Base-by-base conservation (phyloP, 352 stramenopile species). In the Phytophthora syringae region DNA sequence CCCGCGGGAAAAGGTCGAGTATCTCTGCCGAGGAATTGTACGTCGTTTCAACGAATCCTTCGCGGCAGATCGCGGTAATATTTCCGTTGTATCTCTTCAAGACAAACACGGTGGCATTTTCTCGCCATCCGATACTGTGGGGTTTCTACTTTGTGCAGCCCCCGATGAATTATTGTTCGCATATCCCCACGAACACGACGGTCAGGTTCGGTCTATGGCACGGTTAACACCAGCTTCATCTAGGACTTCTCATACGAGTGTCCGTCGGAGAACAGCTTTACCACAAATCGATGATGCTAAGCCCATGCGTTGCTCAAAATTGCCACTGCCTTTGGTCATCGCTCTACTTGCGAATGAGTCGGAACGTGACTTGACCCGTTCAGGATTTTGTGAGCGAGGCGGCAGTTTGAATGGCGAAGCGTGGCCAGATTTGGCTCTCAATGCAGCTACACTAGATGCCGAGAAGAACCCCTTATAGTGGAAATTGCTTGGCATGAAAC, bases 21-120 rank as follows among this genome's bases (percentile, higher is more conserved):
- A 72, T 20, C 60, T 91, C 5, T 88, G 79, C 10, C 54, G 59
- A 43, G 79, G 89, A 60, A 77, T 89, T 50, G 72, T 88, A 16
- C 77, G 79, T 7, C 72, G 82, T 18, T 91, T 77, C 52, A 89
- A 91, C 50, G 82, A 91, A 48, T 67, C 79, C 2, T 89, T 89
- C 27, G 65, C 49, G 5, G 37, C 64, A 27, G 42, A 60, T n/a
- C 52, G 49, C 10, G 72, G 59, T 2, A 56, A 50, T 12, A 75
- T 89, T 34, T 62, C 61, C 0, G 44, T 59, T 34, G 79, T 89
- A 16, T 75, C 77, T 39, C 71, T 91, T 9, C 82, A 89, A 53
- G 82, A 89, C 27, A 68, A 72, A 6, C 68, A 79, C n/a, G 82
- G 82, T 5, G 80, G 79, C 5, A 69, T 85, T 20, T 87, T 88